A percentile compares a stretch with the other conserved stretches of the same genome.
Conservation (phyloP, 768 basidiomycete genomes). For the Tulasnella sp. region DNA sequence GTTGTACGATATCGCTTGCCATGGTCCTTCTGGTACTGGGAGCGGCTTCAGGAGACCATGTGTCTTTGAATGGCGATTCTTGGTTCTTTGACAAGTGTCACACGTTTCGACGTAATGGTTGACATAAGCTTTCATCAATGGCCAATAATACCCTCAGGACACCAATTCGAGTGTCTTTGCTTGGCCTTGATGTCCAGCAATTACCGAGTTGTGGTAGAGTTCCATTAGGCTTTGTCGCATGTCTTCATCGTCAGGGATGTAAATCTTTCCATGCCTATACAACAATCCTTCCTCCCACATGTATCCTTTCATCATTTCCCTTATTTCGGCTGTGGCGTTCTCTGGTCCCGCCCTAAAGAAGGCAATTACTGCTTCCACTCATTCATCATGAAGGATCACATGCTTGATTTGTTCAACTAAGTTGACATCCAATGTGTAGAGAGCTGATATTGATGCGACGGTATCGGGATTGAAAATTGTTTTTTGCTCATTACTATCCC, state of each 20-base stretch:
- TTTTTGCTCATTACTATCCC: constrained; percentile 16
- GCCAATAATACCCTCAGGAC: constrained; percentile 20
- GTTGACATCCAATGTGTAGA: not conserved
- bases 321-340: not conserved
- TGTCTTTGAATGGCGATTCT: constrained; percentile 10
- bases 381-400: not conserved
- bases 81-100: constrained; percentile 19
- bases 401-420: not conserved
- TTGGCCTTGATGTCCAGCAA: constrained; percentile 15
- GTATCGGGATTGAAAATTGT: too few relatives aligned
- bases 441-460: too few relatives aligned
- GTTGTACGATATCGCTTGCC: constrained; percentile 24
- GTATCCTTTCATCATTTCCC: not conserved
- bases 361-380: not conserved
- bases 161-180: constrained; percentile 19
- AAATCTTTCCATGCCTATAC: not conserved
- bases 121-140: constrained; percentile 22
- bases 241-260: not conserved
- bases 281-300: not conserved
- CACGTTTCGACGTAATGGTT: constrained; percentile 22
- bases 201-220: not conserved
- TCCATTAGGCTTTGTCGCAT: not conserved
- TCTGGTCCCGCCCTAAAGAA: not conserved
- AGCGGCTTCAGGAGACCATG: constrained; percentile 22
- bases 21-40: constrained; percentile 21